A percentile compares a stretch with the other conserved stretches of the same genome.
These are phyloP conservation scores for Lactarius pseudohatsudake DNA, from an alignment of 768 basidiomycete species.

Conservation along the genomic window DNA sequence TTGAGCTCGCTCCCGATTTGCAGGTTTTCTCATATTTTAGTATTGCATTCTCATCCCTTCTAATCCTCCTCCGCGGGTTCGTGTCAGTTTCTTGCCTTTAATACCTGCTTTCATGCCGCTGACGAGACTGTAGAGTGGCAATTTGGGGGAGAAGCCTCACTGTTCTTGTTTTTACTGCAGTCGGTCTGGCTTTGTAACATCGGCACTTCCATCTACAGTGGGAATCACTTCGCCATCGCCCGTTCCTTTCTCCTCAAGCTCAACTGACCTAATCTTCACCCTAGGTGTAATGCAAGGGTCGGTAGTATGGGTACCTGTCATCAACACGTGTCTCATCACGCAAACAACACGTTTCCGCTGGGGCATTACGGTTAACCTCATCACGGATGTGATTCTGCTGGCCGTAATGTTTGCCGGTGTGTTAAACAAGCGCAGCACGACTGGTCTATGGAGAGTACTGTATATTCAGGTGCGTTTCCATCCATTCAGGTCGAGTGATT, in stretches of 20 bases:
- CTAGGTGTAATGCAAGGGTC: background rate
- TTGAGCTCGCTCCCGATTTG: background rate
- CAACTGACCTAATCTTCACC: background rate
- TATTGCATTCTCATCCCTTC: conserved; percentile 9
- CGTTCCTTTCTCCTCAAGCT: background rate
- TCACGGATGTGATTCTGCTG: background rate
- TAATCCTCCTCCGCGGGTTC: conserved; percentile 18
- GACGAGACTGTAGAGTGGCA: conserved; percentile 3
- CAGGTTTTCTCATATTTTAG: conserved; percentile 12
- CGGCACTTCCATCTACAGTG: conserved; percentile 4
- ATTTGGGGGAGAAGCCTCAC: conserved; percentile 9
- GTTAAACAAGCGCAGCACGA: conserved; percentile 10
- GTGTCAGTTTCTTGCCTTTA: background rate
- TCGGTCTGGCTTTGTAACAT: conserved; percentile 7
- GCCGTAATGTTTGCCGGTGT: conserved; percentile 7
- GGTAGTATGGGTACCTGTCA: background rate
- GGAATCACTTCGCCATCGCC: background rate
- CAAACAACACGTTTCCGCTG: background rate
- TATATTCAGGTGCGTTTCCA: conserved; percentile 9
- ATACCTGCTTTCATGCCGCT: background rate
- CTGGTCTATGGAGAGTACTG: conserved; percentile 17
- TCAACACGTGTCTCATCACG: background rate
- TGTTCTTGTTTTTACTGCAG: conserved; percentile 1
- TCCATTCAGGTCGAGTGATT: background rate
- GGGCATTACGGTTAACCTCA: conserved; percentile 11